A percentile compares a stretch with the other conserved stretches of the same genome.
These are phyloP conservation scores for Globisporangium paddicum DNA, from an alignment of 352 stramenopile genomes.

Conservation along the genomic window DNA sequence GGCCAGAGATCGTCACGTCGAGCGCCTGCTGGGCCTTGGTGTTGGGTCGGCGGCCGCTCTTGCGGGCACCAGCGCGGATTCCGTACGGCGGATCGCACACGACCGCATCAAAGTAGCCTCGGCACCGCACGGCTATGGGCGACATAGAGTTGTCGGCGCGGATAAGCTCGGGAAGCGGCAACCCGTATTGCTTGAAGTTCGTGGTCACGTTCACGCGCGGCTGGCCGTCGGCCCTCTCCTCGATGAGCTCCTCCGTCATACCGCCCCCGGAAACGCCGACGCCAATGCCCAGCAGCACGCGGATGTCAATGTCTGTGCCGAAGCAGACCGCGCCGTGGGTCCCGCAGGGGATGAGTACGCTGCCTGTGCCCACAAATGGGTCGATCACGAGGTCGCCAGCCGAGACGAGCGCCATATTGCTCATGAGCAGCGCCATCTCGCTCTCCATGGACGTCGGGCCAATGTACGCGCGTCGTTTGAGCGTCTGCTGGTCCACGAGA, in stretches of 20 bases:
- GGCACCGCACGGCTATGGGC: slow-evolving; percentile 43
- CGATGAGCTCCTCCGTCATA: slow-evolving; percentile 11
- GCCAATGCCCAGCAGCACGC: slow-evolving; percentile 91
- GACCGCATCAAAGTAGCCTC: slow-evolving; percentile 82
- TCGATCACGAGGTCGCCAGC: slow-evolving; percentile 89
- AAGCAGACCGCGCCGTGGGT: slow-evolving; percentile 92
- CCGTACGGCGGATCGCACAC: slow-evolving; percentile 94
- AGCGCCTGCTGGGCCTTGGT: slow-evolving; percentile 23
- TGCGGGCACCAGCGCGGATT: slow-evolving; percentile 91
- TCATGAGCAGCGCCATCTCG: slow-evolving; percentile 97
- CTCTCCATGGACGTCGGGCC: slow-evolving; percentile 97
- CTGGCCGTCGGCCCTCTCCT: slow-evolving; percentile 11
- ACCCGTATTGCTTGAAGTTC: slow-evolving; percentile 93
- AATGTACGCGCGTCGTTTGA: slow-evolving; percentile 94
- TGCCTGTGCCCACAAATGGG: slow-evolving; percentile 97
- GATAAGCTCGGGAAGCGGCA: slow-evolving; percentile 93
- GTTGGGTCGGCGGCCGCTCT: slow-evolving; percentile 72
- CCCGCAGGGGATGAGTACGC: slow-evolving; percentile 94
- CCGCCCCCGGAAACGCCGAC: slow-evolving; percentile 44
- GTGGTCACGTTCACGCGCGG: slow-evolving; percentile 65
- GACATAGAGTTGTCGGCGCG: slow-evolving; percentile 88
- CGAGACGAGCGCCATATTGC: slow-evolving; percentile 75
- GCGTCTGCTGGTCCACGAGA: slow-evolving; percentile 87
- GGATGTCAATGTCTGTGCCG: slow-evolving; percentile 96
- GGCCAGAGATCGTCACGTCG: slow-evolving; percentile 6